Evolutionary conservation across 1,284 basidiomycete genomes (phyloP).

Genomic region (Trametes pubescens): DNA sequence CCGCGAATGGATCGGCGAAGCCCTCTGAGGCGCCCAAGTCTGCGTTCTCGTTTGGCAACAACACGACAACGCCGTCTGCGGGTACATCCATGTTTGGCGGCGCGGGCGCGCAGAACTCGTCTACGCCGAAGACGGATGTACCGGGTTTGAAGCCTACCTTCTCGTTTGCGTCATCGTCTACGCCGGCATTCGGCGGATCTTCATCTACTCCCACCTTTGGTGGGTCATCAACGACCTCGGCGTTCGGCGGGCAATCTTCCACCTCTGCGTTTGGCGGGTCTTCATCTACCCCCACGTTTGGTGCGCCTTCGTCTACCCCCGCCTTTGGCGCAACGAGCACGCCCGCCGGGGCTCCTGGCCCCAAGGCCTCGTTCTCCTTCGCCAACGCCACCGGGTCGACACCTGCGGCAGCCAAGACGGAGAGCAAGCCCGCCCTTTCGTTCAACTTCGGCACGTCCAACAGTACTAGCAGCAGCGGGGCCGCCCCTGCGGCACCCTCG

Average conservation of each 20-base stretch:
- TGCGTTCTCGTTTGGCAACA: slow-evolving; percentile 18
- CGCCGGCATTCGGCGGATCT: slow-evolving; percentile 19
- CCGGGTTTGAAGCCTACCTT: slow-evolving; percentile 31
- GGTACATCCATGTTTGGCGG: slow-evolving; percentile 22
- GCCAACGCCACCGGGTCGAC: slow-evolving; percentile 14
- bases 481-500: slow-evolving; percentile 16
- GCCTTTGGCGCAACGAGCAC: slow-evolving; percentile 22
- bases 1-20: slow-evolving; percentile 15
- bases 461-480: slow-evolving; percentile 6
- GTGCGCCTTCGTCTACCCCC: slow-evolving; percentile 9
- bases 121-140: slow-evolving; percentile 9
- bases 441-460: slow-evolving; percentile 33
- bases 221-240: neutral
- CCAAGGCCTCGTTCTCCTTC: slow-evolving; percentile 40
- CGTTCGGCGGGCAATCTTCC: slow-evolving; percentile 7
- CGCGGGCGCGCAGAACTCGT: slow-evolving; percentile 13
- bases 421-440: slow-evolving; percentile 35
- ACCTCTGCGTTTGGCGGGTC: slow-evolving; percentile 16
- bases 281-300: slow-evolving; percentile 16
- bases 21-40: slow-evolving; percentile 25
- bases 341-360: slow-evolving; percentile 6
- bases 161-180: slow-evolving; percentile 19
- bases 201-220: neutral
- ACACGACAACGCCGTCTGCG: slow-evolving; percentile 2
- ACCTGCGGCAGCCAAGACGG: slow-evolving; percentile 9